Percentiles rank a stretch among this genome's conserved stretches.
Evolutionary conservation across 306 rosid species (phyloP).

Genomic region (Cicer chorassanicum): DNA sequence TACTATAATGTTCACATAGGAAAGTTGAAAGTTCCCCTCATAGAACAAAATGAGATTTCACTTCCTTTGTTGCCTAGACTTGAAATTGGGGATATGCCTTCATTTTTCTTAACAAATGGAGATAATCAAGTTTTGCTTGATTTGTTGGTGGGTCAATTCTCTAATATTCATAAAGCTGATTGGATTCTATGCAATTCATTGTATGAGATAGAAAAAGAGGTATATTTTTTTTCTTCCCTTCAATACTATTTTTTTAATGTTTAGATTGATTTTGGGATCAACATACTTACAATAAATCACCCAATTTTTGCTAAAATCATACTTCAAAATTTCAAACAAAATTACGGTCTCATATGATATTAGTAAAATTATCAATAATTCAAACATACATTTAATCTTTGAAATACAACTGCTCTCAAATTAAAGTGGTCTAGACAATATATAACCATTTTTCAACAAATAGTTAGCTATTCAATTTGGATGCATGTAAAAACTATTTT

Average conservation of each 20-base stretch:
- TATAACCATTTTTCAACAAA: too few species aligned
- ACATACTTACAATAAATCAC: too few species aligned
- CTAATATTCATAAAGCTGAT: constrained; percentile 51
- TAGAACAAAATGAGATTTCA: constrained; percentile 1
- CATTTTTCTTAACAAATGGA: constrained; percentile 35
- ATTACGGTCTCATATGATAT: too few species aligned
- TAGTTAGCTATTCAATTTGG: too few species aligned
- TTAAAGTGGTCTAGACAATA: too few species aligned
- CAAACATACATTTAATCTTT: too few species aligned
- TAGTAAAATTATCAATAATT: too few species aligned
- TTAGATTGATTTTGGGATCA: too few species aligned
- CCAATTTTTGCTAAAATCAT: too few species aligned
- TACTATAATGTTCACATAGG: constrained; percentile 45
- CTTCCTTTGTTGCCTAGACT: constrained; percentile 46
- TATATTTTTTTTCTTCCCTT: not conserved
- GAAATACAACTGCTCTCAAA: too few species aligned
- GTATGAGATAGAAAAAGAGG: constrained; percentile 50
- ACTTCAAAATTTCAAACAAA: too few species aligned
- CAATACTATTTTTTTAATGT: not conserved
- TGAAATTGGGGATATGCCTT: constrained; percentile 46
- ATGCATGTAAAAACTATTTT: too few species aligned
- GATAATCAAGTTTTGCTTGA: constrained; percentile 1
- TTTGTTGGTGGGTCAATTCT: constrained; percentile 44
- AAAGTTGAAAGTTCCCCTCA: constrained; percentile 30
- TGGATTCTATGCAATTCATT: constrained; percentile 50